Percentiles rank a stretch among this genome's conserved stretches.
These are phyloP conservation scores for Quercus lobata DNA, from an alignment of 331 rosid genomes.

Conservation along the genomic window DNA sequence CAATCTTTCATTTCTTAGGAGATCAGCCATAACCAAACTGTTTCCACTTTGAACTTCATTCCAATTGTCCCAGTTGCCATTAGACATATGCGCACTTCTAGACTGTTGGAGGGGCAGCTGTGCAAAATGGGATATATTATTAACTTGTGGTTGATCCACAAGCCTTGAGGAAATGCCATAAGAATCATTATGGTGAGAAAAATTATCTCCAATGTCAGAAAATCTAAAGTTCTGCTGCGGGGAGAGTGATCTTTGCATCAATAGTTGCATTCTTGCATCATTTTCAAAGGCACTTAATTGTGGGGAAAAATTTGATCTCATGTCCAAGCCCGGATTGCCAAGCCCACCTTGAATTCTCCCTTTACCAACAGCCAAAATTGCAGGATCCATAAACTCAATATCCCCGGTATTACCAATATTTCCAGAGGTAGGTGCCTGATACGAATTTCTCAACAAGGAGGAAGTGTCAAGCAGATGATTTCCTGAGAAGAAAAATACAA, in stretches of 20 bases:
- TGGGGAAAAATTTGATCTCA: slow-evolving; percentile 54
- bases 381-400: slow-evolving; percentile 91
- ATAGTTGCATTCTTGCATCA: slow-evolving; percentile 69
- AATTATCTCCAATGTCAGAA: slow-evolving; percentile 55
- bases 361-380: slow-evolving; percentile 88
- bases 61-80: slow-evolving; percentile 90
- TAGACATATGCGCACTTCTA: slow-evolving; percentile 54
- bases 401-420: slow-evolving; percentile 50
- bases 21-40: slow-evolving; percentile 57
- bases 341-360: slow-evolving; percentile 69
- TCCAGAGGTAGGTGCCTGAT: slow-evolving; percentile 53
- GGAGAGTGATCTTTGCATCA: slow-evolving; percentile 79
- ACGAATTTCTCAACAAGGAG: slow-evolving; percentile 53
- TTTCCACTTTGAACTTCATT: slow-evolving; percentile 65
- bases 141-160: slow-evolving; percentile 60
- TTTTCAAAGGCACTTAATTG: slow-evolving; percentile 63
- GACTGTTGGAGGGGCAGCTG: slow-evolving; percentile 75
- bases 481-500: slow-evolving; percentile 40
- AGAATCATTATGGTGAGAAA: slow-evolving; percentile 60
- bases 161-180: slow-evolving; percentile 76
- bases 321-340: slow-evolving; percentile 51
- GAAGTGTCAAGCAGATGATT: slow-evolving; percentile 53
- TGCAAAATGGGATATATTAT: slow-evolving; percentile 58
- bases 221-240: slow-evolving; percentile 62
- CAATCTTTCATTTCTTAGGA: slow-evolving; percentile 71